A percentile compares a stretch with the other conserved stretches of the same genome.
Evolutionary conservation across 2,329 filamentous ascomycete genomes (phyloP).

Genomic region (Fusarium floridanum): DNA sequence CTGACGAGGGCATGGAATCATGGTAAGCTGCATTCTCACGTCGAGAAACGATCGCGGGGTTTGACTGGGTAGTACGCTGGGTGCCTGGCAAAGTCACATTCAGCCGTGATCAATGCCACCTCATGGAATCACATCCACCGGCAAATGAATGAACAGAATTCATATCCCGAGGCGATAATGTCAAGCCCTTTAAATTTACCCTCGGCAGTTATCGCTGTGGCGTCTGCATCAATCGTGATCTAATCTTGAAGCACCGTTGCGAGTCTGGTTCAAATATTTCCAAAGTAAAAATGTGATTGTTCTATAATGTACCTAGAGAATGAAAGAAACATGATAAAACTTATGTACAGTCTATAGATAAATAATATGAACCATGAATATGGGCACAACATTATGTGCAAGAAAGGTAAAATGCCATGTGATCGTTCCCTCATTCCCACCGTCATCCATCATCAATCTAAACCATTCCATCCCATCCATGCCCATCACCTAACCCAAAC

Average conservation of each 20-base stretch:
- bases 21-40: not conserved
- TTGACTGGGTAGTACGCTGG: not conserved
- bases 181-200: too few species aligned
- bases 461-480: not conserved
- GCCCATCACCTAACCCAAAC: not conserved
- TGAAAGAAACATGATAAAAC: not conserved
- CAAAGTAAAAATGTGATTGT: not conserved
- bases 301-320: not conserved
- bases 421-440: not conserved
- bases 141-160: too few species aligned
- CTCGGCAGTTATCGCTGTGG: too few species aligned
- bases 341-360: not conserved
- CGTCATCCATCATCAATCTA: not conserved
- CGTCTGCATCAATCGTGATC: too few species aligned
- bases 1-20: not conserved
- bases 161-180: too few species aligned
- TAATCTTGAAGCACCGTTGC: too few species aligned
- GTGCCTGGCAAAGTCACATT: not conserved
- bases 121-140: not conserved
- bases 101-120: not conserved
- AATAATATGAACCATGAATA: not conserved
- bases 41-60: not conserved
- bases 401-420: not conserved
- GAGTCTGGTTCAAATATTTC: not conserved
- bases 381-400: not conserved